A percentile compares a stretch with the other conserved stretches of the same genome.
Conservation (phyloP, 768 basidiomycete genomes). For the Termitomyces sp. region DNA sequence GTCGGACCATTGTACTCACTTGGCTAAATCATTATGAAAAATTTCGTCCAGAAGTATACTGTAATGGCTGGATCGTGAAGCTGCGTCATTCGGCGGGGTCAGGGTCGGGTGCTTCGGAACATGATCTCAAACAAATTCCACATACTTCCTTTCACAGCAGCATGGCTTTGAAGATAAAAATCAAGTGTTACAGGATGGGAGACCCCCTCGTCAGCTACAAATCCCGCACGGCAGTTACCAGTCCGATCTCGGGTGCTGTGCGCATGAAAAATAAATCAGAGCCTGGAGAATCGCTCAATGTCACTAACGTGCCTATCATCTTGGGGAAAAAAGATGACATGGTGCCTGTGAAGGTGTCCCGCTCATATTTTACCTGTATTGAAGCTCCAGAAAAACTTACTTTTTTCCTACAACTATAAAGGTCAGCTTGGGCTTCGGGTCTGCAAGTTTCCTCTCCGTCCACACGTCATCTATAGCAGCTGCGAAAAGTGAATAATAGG, state of each 20-base stretch:
- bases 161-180: constrained; percentile 58
- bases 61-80: constrained; percentile 54
- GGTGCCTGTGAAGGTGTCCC: constrained; percentile 23
- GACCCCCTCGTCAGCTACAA: constrained; percentile 50
- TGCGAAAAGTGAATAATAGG: neutral
- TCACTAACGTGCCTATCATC: constrained; percentile 18
- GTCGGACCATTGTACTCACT: constrained; percentile 11
- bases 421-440: constrained; percentile 39
- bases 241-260: constrained; percentile 49
- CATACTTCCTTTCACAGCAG: constrained; percentile 46
- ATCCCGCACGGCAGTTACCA: constrained; percentile 46
- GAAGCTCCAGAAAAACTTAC: constrained; percentile 5
- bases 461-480: constrained; percentile 34
- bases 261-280: constrained; percentile 2
- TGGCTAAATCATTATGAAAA: constrained; percentile 23
- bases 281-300: neutral
- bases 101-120: neutral
- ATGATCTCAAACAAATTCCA: neutral
- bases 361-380: neutral
- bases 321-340: constrained; percentile 50
- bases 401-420: constrained; percentile 61
- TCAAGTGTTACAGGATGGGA: constrained; percentile 53
- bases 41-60: constrained; percentile 41
- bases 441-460: constrained; percentile 25
- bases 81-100: constrained; percentile 22